Conservation (phyloP, 768 basidiomycete species). For the Leccinum variicolor region DNA sequence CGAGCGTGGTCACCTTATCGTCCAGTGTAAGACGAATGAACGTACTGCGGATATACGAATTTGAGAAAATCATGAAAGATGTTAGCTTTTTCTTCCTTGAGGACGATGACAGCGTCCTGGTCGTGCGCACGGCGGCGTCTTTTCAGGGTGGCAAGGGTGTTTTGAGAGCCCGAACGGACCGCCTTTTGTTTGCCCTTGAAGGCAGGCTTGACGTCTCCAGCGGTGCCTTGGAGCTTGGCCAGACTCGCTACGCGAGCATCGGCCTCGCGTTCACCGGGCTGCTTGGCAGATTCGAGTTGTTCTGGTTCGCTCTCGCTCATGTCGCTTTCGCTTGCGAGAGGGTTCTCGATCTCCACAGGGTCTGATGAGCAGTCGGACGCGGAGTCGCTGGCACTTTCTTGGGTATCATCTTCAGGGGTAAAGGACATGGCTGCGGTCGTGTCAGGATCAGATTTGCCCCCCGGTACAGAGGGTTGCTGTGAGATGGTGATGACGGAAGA, state of each 20-base stretch:
- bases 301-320: slow-evolving; percentile 36
- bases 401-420: slow-evolving; percentile 49
- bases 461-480: slow-evolving; percentile 62
- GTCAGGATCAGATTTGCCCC: slow-evolving; percentile 40
- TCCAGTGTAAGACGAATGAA: slow-evolving; percentile 1
- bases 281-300: slow-evolving; percentile 17
- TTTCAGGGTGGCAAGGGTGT: slow-evolving; percentile 39
- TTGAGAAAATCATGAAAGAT: slow-evolving; percentile 94
- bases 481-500: slow-evolving; percentile 84
- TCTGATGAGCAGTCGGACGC: slow-evolving; percentile 39
- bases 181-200: slow-evolving; percentile 22
- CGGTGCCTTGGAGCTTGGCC: slow-evolving; percentile 52
- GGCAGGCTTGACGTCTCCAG: slow-evolving; percentile 19
- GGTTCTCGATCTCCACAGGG: slow-evolving; percentile 37
- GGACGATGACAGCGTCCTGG: slow-evolving; percentile 81
- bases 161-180: slow-evolving; percentile 20
- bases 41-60: slow-evolving; percentile 91
- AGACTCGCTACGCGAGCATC: slow-evolving; percentile 52
- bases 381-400: slow-evolving; percentile 32
- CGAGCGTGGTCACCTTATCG: slow-evolving; percentile 3
- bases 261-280: slow-evolving; percentile 24
- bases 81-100: slow-evolving; percentile 86
- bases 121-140: slow-evolving; percentile 43
- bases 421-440: slow-evolving; percentile 56
- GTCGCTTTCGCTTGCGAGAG: slow-evolving; percentile 33